Conservation (phyloP, 1,139 yeast species). For the Dujonia santamariae region DNA sequence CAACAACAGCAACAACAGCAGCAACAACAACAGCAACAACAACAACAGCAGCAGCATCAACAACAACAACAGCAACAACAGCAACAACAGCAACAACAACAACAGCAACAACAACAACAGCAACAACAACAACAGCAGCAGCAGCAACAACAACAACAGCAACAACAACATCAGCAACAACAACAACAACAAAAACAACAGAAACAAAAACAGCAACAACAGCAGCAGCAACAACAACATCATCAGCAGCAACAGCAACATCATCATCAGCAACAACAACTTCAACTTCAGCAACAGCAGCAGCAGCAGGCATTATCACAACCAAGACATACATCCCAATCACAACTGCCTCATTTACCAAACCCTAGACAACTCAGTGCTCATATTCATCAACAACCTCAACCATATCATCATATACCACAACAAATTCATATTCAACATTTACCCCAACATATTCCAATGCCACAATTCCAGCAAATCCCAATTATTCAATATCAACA, state of each 20-base stretch:
- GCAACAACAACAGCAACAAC: conserved; percentile 7
- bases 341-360: too few relatives aligned
- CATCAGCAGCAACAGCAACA: conserved; percentile 9
- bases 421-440: too few relatives aligned
- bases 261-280: conserved; percentile 9
- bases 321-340: conserved; percentile 2
- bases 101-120: conserved; percentile 8
- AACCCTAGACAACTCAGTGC: too few relatives aligned
- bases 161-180: conserved; percentile 3
- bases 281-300: conserved; percentile 5
- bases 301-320: conserved; percentile 4
- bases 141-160: conserved; percentile 6
- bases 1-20: conserved; percentile 11
- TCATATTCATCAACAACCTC: conserved; percentile 5
- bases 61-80: conserved; percentile 1
- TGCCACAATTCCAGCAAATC: background rate
- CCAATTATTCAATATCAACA: conserved; percentile 1
- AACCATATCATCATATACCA: conserved; percentile 1
- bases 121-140: conserved; percentile 8
- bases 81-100: conserved; percentile 6
- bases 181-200: conserved; percentile 8
- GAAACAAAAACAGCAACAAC: conserved; percentile 5
- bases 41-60: conserved; percentile 1
- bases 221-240: conserved; percentile 7
- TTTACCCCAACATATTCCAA: background rate